A percentile compares a stretch with the other conserved stretches of the same genome.
phyloP scores from a whole-genome alignment of 176 grass and related monocot genomes.

The Musa acuminata region DNA sequence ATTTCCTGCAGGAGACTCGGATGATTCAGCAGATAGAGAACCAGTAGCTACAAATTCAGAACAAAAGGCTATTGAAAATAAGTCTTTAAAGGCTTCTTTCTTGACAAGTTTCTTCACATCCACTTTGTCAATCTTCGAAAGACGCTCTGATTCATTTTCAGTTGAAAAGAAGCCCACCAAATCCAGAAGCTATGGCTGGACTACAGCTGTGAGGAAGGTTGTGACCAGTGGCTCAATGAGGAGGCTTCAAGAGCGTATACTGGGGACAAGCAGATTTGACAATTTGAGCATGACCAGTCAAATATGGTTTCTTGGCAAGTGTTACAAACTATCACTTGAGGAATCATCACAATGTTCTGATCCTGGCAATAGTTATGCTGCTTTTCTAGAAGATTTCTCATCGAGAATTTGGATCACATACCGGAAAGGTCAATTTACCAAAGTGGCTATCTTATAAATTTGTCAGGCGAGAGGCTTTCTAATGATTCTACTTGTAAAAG shows the following conservation, averaged over 20 bases:
- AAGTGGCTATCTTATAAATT: not conserved
- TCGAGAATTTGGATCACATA: conserved; percentile 97
- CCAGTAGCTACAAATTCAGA: conserved; percentile 5
- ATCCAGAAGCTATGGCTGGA: conserved; percentile 58
- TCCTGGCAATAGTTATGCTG: conserved; percentile 25
- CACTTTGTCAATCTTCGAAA: conserved; percentile 62
- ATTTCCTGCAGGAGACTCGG: conserved; percentile 21
- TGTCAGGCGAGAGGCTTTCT: not conserved
- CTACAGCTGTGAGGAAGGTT: conserved; percentile 54
- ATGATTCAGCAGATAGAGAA: conserved; percentile 11
- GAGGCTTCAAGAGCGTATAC: conserved; percentile 49
- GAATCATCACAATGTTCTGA: conserved; percentile 29
- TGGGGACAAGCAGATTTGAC: conserved; percentile 28
- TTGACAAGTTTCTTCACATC: conserved; percentile 44
- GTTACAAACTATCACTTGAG: conserved; percentile 47
- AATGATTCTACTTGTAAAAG: no score
- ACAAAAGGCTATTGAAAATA: conserved; percentile 27
- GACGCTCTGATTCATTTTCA: conserved; percentile 21
- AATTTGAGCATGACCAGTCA: conserved; percentile 33
- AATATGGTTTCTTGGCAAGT: conserved; percentile 80
- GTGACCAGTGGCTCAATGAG: conserved; percentile 54
- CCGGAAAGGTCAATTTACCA: conserved; percentile 51
- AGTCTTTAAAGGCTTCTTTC: conserved; percentile 39
- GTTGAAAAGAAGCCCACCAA: conserved; percentile 20
- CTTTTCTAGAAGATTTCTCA: conserved; percentile 65